Conservation (phyloP, 169 alveolate genomes). For the Eimeria maxima region DNA sequence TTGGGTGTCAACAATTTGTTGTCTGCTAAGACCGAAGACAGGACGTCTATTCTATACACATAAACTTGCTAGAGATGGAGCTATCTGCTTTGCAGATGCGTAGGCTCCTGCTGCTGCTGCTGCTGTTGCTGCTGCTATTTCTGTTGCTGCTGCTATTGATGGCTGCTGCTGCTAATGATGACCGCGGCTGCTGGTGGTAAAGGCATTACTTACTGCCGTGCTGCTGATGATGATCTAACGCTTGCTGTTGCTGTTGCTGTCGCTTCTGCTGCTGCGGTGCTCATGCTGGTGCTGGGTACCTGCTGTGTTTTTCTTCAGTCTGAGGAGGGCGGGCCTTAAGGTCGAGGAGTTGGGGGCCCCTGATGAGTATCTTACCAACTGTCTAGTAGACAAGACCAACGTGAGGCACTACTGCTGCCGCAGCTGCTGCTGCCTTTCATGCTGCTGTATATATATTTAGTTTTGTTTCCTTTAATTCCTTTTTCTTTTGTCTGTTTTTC, state of each 20-base stretch:
- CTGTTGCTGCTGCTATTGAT: slow-evolving; percentile 33
- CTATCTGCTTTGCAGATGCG: not conserved
- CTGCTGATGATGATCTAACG: not conserved
- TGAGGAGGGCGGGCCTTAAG: not conserved
- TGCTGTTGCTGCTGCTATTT: not conserved
- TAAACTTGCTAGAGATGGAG: slow-evolving; percentile 38
- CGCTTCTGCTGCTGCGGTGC: not conserved
- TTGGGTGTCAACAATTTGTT: not conserved
- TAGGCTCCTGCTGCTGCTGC: too few relatives aligned
- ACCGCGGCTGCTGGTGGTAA: not conserved
- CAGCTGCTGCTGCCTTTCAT: not conserved
- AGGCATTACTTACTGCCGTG: not conserved
- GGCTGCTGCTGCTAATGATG: not conserved
- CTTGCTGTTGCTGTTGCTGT: not conserved
- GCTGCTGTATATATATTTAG: too few relatives aligned
- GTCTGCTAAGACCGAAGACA: not conserved
- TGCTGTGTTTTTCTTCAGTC: not conserved
- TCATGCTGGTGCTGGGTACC: slow-evolving; percentile 3
- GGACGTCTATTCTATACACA: slow-evolving; percentile 40
- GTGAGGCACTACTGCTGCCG: not conserved
- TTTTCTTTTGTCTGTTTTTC: not conserved
- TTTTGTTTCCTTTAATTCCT: too few relatives aligned
- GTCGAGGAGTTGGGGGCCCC: slow-evolving; percentile 3
- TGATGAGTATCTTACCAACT: not conserved
- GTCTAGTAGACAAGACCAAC: not conserved